A percentile compares a stretch with the other conserved stretches of the same genome.
phyloP scores from a whole-genome alignment of 1,139 yeast genomes.

The Candida tropicalis region DNA sequence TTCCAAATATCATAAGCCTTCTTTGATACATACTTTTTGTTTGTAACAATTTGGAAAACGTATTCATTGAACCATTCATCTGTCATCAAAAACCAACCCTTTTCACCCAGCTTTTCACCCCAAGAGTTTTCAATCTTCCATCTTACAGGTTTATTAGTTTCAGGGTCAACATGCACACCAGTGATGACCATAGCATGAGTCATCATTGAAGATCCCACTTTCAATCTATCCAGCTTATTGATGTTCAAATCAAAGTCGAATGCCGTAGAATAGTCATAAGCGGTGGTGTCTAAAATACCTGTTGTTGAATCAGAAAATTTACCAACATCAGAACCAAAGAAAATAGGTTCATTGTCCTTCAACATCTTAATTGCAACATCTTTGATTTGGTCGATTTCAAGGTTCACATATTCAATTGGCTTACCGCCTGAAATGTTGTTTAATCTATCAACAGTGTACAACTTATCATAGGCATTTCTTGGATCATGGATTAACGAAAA shows the following conservation, averaged over 20 bases:
- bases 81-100: conserved; percentile 79
- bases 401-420: conserved; percentile 69
- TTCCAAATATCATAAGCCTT: conserved; percentile 50
- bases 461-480: conserved; percentile 62
- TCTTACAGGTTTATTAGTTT: conserved; percentile 55
- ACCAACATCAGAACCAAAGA: conserved; percentile 88
- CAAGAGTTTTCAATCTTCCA: conserved; percentile 88
- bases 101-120: conserved; percentile 75
- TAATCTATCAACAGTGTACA: conserved; percentile 70
- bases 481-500: conserved; percentile 82
- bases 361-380: conserved; percentile 65
- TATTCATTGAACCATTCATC: conserved; percentile 82
- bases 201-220: conserved; percentile 64
- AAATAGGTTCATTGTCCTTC: conserved; percentile 72
- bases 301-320: conserved; percentile 57
- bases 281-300: conserved; percentile 71
- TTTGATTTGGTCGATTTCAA: conserved; percentile 60
- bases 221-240: conserved; percentile 55
- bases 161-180: conserved; percentile 59
- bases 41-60: conserved; percentile 80
- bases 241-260: conserved; percentile 55
- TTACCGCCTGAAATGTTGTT: conserved; percentile 72
- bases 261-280: conserved; percentile 70
- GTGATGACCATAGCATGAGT: conserved; percentile 87
- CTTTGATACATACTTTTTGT: conserved; percentile 50